Conservation (phyloP, 1,284 basidiomycete species). For the Ustilago bromivora region DNA sequence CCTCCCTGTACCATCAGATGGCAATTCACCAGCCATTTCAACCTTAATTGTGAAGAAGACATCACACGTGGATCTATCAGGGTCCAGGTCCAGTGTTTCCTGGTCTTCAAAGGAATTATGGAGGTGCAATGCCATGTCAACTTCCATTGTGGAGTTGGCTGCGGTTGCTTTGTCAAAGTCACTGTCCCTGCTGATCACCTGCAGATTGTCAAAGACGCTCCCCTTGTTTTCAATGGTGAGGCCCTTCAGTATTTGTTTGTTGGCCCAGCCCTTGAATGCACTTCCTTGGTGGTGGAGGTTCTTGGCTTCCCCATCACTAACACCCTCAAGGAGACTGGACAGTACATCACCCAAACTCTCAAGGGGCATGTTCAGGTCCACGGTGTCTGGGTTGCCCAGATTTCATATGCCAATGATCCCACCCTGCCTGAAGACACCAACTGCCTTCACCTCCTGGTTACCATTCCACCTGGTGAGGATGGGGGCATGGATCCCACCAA, state of each 20-base stretch:
- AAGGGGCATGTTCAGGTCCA: not conserved
- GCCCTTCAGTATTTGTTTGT: not conserved
- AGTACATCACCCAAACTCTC: not conserved
- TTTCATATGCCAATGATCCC: too few relatives aligned
- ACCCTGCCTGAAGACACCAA: too few relatives aligned
- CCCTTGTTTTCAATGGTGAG: not conserved
- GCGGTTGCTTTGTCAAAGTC: not conserved
- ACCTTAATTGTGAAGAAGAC: not conserved
- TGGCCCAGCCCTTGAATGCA: not conserved
- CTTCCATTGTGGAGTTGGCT: not conserved
- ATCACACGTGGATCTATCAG: not conserved
- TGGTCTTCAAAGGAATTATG: not conserved
- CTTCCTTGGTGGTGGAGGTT: not conserved
- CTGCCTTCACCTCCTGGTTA: too few relatives aligned
- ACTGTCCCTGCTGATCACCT: not conserved
- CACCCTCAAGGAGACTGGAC: not conserved
- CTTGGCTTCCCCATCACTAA: not conserved
- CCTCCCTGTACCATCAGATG: not conserved
- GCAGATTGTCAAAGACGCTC: not conserved
- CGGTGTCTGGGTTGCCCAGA: not conserved
- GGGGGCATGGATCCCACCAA: too few relatives aligned
- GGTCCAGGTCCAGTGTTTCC: not conserved
- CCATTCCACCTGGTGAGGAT: too few relatives aligned
- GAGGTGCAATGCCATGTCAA: not conserved
- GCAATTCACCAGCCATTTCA: conserved; percentile 1